phyloP scores from a whole-genome alignment of 805 yeast species.

The Nakazawaea ishiwadae region DNA sequence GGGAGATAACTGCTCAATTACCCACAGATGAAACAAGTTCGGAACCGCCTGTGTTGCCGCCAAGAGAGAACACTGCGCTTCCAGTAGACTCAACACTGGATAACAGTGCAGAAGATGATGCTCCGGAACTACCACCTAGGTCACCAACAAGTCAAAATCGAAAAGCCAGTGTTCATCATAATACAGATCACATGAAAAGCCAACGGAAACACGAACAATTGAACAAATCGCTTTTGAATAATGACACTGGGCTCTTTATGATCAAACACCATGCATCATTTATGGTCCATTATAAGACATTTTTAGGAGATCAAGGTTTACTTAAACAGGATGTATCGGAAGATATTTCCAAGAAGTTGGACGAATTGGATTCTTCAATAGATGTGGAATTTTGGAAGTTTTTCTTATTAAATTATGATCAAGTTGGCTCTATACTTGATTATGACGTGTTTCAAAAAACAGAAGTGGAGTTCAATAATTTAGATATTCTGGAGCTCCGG shows the following conservation, averaged over 20 bases:
- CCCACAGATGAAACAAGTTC: not conserved
- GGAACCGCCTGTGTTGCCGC: constrained; percentile 7
- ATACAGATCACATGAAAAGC: too few relatives aligned
- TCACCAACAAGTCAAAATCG: too few relatives aligned
- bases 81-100: not conserved
- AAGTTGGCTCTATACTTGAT: not conserved
- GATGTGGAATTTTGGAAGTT: constrained; percentile 11
- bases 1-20: not conserved
- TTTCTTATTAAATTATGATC: constrained; percentile 5
- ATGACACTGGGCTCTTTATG: not conserved
- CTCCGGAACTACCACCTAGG: constrained; percentile 1
- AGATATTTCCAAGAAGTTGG: not conserved
- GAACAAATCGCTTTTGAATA: constrained; percentile 1
- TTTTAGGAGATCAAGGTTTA: constrained; percentile 3
- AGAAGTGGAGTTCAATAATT: constrained; percentile 3
- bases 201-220: not conserved
- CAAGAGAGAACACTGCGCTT: constrained; percentile 6
- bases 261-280: not conserved
- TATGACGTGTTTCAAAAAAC: constrained; percentile 1
- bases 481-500: not conserved
- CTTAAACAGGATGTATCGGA: not conserved
- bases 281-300: not conserved
- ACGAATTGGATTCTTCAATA: not conserved
- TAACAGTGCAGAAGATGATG: not conserved
- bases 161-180: too few relatives aligned